Percentiles rank a stretch among this genome's conserved stretches.
Conservation (phyloP, 1,284 basidiomycete species). For the Sphagnurus paluster region DNA sequence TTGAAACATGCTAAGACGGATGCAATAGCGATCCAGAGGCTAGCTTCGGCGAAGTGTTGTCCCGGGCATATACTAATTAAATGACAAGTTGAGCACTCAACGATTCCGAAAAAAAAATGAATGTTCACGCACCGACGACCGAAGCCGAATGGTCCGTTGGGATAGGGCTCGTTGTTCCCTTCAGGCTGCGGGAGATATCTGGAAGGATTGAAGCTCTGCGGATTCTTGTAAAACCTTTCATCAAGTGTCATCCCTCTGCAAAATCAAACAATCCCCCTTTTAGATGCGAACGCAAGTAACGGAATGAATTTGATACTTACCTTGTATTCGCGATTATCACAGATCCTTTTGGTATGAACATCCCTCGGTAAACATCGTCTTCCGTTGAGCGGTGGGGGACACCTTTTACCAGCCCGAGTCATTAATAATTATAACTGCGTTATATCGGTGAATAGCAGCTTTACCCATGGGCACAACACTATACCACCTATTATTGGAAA, state of each 20-base stretch:
- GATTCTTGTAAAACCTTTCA: slow-evolving; percentile 9
- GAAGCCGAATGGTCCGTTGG: slow-evolving; percentile 4
- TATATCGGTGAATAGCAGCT: background rate
- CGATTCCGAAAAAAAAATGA: background rate
- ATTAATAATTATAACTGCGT: background rate
- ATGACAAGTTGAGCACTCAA: background rate
- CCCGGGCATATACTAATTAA: slow-evolving; percentile 22
- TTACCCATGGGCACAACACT: slow-evolving; percentile 9
- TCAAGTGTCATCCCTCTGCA: slow-evolving; percentile 13
- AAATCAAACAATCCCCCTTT: background rate
- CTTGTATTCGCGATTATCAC: slow-evolving; percentile 10
- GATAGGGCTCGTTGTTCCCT: slow-evolving; percentile 6
- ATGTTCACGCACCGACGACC: slow-evolving; percentile 2
- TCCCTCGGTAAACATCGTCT: slow-evolving; percentile 12
- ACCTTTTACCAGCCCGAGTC: background rate
- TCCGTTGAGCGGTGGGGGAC: slow-evolving; percentile 13
- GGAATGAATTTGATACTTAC: background rate
- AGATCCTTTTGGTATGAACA: slow-evolving; percentile 14
- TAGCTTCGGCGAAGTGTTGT: slow-evolving; percentile 16
- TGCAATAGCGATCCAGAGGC: slow-evolving; percentile 20
- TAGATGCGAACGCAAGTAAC: background rate
- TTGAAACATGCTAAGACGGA: slow-evolving; percentile 17
- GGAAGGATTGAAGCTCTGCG: slow-evolving; percentile 7
- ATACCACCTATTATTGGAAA: slow-evolving; percentile 14
- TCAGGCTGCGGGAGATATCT: slow-evolving; percentile 11